Evolutionary conservation across 192 early-diverging fungal species (phyloP).

Genomic region (Kappamyces sp.): DNA sequence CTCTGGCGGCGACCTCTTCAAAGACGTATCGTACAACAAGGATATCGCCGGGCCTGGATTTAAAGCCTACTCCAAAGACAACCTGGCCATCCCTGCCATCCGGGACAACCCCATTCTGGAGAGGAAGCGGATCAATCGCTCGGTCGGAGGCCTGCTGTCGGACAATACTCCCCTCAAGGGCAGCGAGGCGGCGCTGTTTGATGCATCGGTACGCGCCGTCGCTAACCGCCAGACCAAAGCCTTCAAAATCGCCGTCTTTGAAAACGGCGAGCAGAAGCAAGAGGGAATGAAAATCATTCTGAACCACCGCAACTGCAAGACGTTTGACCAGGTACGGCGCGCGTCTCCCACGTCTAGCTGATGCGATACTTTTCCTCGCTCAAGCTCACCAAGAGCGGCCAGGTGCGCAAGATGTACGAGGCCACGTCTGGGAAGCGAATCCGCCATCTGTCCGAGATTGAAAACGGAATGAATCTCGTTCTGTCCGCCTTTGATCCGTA

Average conservation of each 20-base stretch:
- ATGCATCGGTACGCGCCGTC: background rate
- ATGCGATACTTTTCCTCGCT: slow-evolving; percentile 14
- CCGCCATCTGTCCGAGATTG: slow-evolving; percentile 30
- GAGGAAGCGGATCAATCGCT: slow-evolving; percentile 13
- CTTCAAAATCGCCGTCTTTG: slow-evolving; percentile 40
- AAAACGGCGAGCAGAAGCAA: slow-evolving; percentile 37
- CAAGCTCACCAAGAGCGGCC: slow-evolving; percentile 12
- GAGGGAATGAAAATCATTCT: slow-evolving; percentile 35
- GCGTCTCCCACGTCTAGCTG: slow-evolving; percentile 2
- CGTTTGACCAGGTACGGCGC: slow-evolving; percentile 39
- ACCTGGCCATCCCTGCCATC: background rate
- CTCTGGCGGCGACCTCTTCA: slow-evolving; percentile 37
- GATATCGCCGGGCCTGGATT: slow-evolving; percentile 1
- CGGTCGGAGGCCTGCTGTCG: slow-evolving; percentile 3
- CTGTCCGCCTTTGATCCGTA: slow-evolving; percentile 30
- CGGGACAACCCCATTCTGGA: background rate
- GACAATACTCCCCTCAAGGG: background rate
- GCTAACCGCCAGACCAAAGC: slow-evolving; percentile 38
- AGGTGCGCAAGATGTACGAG: slow-evolving; percentile 45
- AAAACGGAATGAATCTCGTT: slow-evolving; percentile 41
- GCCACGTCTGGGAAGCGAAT: slow-evolving; percentile 35
- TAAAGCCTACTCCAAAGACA: slow-evolving; percentile 1
- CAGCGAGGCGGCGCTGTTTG: background rate
- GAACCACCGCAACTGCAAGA: slow-evolving; percentile 49
- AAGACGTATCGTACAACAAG: slow-evolving; percentile 30